A percentile compares a stretch with the other conserved stretches of the same genome.
These are phyloP conservation scores for Penstemon barbatus DNA, from an alignment of 257 asterid genomes.

Conservation along the genomic window DNA sequence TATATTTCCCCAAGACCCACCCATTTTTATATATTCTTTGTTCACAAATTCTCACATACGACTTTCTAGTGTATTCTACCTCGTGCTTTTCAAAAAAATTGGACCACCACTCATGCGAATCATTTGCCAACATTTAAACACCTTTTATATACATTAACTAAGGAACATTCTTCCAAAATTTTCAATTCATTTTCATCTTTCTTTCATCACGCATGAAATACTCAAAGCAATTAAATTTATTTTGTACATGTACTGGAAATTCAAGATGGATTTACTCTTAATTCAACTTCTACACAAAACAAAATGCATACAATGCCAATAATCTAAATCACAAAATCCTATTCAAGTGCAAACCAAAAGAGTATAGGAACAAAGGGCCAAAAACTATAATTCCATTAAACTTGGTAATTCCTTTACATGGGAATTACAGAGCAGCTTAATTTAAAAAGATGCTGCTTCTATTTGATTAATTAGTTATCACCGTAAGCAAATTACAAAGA, in stretches of 20 bases:
- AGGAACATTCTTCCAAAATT: no score
- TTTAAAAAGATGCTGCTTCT: constrained; percentile 29
- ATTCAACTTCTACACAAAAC: background rate
- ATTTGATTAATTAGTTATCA: background rate
- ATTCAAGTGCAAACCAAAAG: background rate
- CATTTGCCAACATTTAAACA: background rate
- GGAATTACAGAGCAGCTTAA: constrained; percentile 19
- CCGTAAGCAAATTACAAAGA: constrained; percentile 15
- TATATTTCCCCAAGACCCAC: constrained; percentile 1
- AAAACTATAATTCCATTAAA: constrained; percentile 7
- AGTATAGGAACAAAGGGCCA: no score
- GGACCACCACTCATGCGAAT: background rate
- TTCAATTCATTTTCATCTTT: no score
- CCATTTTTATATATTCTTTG: background rate
- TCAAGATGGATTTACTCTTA: background rate
- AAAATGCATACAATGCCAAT: background rate
- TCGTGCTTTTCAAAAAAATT: background rate
- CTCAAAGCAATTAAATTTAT: no score
- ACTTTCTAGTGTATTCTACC: background rate
- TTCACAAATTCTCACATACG: background rate
- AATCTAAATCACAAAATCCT: background rate
- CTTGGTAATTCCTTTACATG: constrained; percentile 26
- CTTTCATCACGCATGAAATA: no score
- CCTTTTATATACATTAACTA: no score
- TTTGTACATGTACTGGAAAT: no score